A percentile compares a stretch with the other conserved stretches of the same genome.
phyloP scores from a whole-genome alignment of 345 rosid species.

The Raphanus raphanistrum region DNA sequence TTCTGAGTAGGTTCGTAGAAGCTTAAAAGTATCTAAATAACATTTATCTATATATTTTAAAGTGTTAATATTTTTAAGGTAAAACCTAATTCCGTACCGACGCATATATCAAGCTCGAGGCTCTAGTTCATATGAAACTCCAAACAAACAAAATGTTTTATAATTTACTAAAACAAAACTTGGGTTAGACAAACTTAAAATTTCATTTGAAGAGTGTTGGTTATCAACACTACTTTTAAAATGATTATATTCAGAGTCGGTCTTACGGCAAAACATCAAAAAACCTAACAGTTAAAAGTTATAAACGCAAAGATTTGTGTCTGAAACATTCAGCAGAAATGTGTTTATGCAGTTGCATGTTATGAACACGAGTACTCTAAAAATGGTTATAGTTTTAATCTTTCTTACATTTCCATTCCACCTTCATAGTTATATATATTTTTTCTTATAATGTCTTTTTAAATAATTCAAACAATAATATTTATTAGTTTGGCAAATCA shows the following conservation, averaged over 20 bases:
- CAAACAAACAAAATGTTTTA: background rate
- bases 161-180: background rate
- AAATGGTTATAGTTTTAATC: background rate
- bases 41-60: no score
- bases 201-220: background rate
- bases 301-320: background rate
- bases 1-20: no score
- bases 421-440: background rate
- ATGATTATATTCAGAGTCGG: background rate
- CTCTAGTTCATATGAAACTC: background rate
- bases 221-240: background rate
- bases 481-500: background rate
- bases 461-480: no score
- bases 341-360: background rate
- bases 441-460: background rate
- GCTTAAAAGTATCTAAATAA: no score
- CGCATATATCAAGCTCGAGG: no score
- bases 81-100: no score
- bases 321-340: background rate
- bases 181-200: background rate
- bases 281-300: background rate
- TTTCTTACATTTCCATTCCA: background rate
- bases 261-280: background rate
- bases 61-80: no score
- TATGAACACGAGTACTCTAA: background rate